These are phyloP conservation scores for Hypoxylon sp. DNA, from an alignment of 2,329 filamentous ascomycete species.

Conservation along the genomic window DNA sequence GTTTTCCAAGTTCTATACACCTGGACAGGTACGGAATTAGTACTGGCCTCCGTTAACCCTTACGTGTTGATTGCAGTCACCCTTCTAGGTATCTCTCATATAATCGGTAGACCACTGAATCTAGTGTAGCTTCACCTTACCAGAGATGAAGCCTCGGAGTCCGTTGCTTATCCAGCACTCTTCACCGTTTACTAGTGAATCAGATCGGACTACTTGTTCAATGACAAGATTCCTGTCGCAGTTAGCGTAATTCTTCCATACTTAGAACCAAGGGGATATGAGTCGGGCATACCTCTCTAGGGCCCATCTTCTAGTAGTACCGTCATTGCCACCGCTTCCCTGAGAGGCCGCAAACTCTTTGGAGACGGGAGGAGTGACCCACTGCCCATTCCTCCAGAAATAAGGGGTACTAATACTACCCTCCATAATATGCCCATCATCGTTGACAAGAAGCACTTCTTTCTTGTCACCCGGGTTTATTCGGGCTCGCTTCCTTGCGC, in stretches of 20 bases:
- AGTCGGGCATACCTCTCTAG: constrained; percentile 68
- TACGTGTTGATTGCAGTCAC: not conserved
- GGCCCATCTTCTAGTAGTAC: constrained; percentile 87
- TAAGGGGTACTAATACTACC: constrained; percentile 86
- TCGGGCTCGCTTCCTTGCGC: constrained; percentile 71
- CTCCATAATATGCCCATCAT: constrained; percentile 79
- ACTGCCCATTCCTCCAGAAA: constrained; percentile 77
- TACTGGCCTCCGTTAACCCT: not conserved
- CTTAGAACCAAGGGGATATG: not conserved
- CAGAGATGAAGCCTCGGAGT: constrained; percentile 79
- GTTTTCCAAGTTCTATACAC: too few relatives aligned
- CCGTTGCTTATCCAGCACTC: constrained; percentile 91
- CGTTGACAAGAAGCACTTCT: constrained; percentile 83
- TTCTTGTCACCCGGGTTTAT: constrained; percentile 65
- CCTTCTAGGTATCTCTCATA: not conserved
- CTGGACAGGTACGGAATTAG: too few relatives aligned
- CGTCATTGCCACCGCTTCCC: constrained; percentile 81
- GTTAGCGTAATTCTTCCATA: constrained; percentile 26
- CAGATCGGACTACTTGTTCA: constrained; percentile 71
- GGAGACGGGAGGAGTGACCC: constrained; percentile 83
- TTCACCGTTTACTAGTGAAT: constrained; percentile 77
- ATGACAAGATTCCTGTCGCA: constrained; percentile 67
- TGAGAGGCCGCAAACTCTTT: constrained; percentile 51
- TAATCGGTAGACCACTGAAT: not conserved
- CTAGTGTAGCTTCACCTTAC: constrained; percentile 48